Conservation (phyloP, 2,329 filamentous ascomycete species). For the Beauveria brongniartii region DNA sequence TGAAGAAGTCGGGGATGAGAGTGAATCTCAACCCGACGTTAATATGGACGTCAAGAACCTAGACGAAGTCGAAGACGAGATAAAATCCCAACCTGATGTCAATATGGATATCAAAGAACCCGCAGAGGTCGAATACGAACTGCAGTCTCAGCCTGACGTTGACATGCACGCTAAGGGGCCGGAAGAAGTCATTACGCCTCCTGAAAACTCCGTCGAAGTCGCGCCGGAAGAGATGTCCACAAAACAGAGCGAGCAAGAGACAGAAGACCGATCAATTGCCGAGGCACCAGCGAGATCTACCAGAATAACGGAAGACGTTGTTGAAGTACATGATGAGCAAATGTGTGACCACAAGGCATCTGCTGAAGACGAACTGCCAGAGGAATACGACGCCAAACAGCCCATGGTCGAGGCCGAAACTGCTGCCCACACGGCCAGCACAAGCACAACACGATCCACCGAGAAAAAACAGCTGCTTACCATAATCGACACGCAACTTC, state of each 20-base stretch:
- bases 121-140: background rate
- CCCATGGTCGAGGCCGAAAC: background rate
- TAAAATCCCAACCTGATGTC: background rate
- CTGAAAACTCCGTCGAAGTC: background rate
- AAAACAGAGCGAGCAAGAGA: background rate
- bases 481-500: constrained; percentile 12
- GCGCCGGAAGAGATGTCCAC: background rate
- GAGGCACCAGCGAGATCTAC: background rate
- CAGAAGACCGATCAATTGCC: background rate
- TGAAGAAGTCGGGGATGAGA: background rate
- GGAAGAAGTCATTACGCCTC: background rate
- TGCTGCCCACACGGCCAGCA: background rate
- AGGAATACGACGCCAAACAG: background rate
- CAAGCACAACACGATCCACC: background rate
- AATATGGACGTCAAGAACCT: background rate
- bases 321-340: background rate
- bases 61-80: background rate
- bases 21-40: background rate
- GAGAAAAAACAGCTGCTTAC: background rate
- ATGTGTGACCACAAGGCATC: background rate
- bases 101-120: background rate
- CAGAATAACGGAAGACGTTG: background rate
- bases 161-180: constrained; percentile 1
- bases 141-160: constrained; percentile 1
- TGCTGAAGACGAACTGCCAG: background rate